Evolutionary conservation across 2,329 filamentous ascomycete species (phyloP).

Genomic region (Calonectria hawksworthii): DNA sequence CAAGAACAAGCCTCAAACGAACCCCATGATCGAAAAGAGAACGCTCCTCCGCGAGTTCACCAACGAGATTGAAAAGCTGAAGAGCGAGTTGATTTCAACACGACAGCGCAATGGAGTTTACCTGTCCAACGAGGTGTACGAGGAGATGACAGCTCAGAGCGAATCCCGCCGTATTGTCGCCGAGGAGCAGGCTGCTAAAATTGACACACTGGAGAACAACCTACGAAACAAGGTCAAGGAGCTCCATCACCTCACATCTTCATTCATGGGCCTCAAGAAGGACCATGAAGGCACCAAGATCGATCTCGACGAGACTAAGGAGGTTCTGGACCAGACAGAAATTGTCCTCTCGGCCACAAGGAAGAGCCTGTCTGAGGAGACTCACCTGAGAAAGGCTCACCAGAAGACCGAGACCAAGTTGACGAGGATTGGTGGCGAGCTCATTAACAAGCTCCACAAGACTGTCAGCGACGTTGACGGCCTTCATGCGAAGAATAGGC

Average conservation of each 20-base stretch:
- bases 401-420: conserved; percentile 87
- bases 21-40: conserved; percentile 93
- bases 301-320: conserved; percentile 83
- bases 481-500: conserved; percentile 86
- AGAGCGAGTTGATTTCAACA: conserved; percentile 93
- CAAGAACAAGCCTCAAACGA: conserved; percentile 96
- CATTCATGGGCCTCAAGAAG: conserved; percentile 89
- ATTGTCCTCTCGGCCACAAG: conserved; percentile 84
- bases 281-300: conserved; percentile 85
- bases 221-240: conserved; percentile 95
- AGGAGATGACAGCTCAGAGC: conserved; percentile 91
- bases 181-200: conserved; percentile 92
- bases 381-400: conserved; percentile 84
- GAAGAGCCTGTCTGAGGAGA: conserved; percentile 84
- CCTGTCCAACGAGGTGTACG: conserved; percentile 87
- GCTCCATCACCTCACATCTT: conserved; percentile 86
- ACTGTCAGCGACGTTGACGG: conserved; percentile 86
- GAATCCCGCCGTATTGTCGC: conserved; percentile 92
- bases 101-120: conserved; percentile 96
- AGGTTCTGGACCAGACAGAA: conserved; percentile 89
- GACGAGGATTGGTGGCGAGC: conserved; percentile 77
- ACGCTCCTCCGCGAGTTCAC: conserved; percentile 92
- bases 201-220: conserved; percentile 92
- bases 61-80: conserved; percentile 92
- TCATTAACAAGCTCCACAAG: conserved; percentile 82